phyloP scores from a whole-genome alignment of 257 asterid genomes.

The Nicotiana undulata region DNA sequence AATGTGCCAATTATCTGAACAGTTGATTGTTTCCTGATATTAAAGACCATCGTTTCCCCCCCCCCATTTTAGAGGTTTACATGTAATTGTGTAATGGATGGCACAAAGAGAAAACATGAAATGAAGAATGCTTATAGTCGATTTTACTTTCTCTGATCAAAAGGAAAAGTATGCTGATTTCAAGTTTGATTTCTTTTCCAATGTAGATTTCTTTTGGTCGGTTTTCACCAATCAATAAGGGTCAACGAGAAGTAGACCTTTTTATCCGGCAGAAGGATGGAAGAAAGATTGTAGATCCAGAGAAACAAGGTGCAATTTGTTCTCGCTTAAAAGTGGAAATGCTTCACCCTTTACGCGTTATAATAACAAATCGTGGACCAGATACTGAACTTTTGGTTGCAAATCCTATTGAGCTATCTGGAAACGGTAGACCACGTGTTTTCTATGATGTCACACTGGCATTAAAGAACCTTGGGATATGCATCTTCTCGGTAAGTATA shows the following conservation, averaged over 20 bases:
- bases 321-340: conserved; percentile 56
- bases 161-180: background rate
- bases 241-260: conserved; percentile 59
- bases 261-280: conserved; percentile 64
- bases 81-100: background rate
- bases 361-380: conserved; percentile 64
- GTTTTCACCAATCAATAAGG: conserved; percentile 43
- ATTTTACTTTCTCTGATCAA: background rate
- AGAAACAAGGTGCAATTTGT: conserved; percentile 57
- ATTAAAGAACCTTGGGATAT: conserved; percentile 58
- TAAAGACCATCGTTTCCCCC: background rate
- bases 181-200: background rate
- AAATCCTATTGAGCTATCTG: conserved; percentile 32
- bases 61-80: background rate
- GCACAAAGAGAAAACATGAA: background rate
- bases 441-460: conserved; percentile 14
- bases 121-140: background rate
- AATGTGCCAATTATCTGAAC: background rate
- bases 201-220: conserved; percentile 74
- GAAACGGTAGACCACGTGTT: no score
- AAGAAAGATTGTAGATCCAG: conserved; percentile 68
- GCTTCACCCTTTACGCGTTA: conserved; percentile 84
- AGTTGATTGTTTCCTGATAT: background rate
- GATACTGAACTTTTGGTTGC: conserved; percentile 79
- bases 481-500: conserved; percentile 59